These are phyloP conservation scores for Phytophthora pisi DNA, from an alignment of 352 stramenopile species.

Conservation along the genomic window DNA sequence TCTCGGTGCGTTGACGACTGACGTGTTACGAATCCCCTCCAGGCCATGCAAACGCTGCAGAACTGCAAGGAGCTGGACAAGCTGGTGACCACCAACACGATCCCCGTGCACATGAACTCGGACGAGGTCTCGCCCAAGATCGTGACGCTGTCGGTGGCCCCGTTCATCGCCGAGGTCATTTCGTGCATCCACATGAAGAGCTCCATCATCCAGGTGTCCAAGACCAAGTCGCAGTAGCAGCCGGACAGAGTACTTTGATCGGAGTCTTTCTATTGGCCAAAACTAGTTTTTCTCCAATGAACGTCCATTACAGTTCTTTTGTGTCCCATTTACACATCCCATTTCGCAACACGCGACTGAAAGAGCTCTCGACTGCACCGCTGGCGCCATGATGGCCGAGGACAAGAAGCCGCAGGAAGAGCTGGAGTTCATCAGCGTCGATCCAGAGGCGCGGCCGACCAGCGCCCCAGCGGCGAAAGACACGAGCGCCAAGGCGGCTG, in stretches of 20 bases:
- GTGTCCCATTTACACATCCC: conserved; percentile 6
- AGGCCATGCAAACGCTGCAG: conserved; percentile 67
- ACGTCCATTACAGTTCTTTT: conserved; percentile 2
- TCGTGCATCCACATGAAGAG: conserved; percentile 89
- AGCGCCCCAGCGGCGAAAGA: conserved; percentile 13
- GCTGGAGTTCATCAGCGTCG: conserved; percentile 84
- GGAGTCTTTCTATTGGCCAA: conserved; percentile 25
- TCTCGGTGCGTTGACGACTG: background rate
- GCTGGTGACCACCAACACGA: conserved; percentile 89
- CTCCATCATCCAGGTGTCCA: conserved; percentile 84
- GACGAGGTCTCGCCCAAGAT: conserved; percentile 64
- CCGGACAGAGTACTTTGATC: background rate
- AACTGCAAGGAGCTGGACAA: conserved; percentile 78
- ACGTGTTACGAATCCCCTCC: background rate
- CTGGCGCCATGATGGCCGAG: conserved; percentile 54
- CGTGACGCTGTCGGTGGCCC: conserved; percentile 83
- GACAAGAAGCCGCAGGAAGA: conserved; percentile 71
- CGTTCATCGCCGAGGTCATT: conserved; percentile 90
- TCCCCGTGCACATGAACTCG: conserved; percentile 50
- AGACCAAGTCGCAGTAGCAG: conserved; percentile 60
- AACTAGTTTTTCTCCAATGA: conserved; percentile 41
- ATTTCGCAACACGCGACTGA: conserved; percentile 16
- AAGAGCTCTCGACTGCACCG: background rate
- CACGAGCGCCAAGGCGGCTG: conserved; percentile 24
- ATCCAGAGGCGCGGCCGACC: conserved; percentile 32